A percentile compares a stretch with the other conserved stretches of the same genome.
These are phyloP conservation scores for Fusarium begoniae DNA, from an alignment of 2,329 filamentous ascomycete genomes.

Conservation along the genomic window DNA sequence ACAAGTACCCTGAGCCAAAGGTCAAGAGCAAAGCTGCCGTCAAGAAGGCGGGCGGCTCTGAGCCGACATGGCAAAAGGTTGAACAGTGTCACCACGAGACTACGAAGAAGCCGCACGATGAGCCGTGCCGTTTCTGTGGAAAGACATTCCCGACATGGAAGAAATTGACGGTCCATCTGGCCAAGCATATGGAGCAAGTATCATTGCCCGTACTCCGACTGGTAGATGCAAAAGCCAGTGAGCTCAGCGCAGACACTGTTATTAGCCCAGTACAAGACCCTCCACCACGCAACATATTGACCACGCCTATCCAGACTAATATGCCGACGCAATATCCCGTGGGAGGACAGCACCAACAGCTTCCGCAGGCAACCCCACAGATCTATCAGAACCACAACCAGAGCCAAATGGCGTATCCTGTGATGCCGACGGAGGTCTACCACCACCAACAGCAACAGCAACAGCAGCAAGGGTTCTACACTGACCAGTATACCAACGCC, in stretches of 20 bases:
- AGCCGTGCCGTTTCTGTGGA: slow-evolving; percentile 88
- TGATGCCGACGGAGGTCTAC: slow-evolving; percentile 41
- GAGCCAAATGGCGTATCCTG: slow-evolving; percentile 39
- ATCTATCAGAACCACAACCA: slow-evolving; percentile 30
- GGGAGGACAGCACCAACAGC: slow-evolving; percentile 30
- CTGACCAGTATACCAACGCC: slow-evolving; percentile 42
- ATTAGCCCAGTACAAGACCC: slow-evolving; percentile 73
- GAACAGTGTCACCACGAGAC: slow-evolving; percentile 81
- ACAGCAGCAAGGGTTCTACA: slow-evolving; percentile 37
- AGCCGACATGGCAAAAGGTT: slow-evolving; percentile 79
- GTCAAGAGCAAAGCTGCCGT: slow-evolving; percentile 76
- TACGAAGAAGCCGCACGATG: slow-evolving; percentile 70
- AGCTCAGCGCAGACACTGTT: slow-evolving; percentile 68
- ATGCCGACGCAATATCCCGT: slow-evolving; percentile 33
- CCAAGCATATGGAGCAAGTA: slow-evolving; percentile 94
- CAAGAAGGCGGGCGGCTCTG: slow-evolving; percentile 65
- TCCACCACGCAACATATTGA: slow-evolving; percentile 45
- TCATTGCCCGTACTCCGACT: slow-evolving; percentile 79
- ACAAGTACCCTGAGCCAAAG: slow-evolving; percentile 86
- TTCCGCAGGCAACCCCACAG: slow-evolving; percentile 32
- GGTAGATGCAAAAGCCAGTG: slow-evolving; percentile 57
- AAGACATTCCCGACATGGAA: slow-evolving; percentile 87
- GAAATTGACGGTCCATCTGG: slow-evolving; percentile 91
- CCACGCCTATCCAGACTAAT: slow-evolving; percentile 39
- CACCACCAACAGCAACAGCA: slow-evolving; percentile 24